Percentiles rank a stretch among this genome's conserved stretches.
Evolutionary conservation across 1,284 basidiomycete species (phyloP).

Genomic region (Cutaneotrichosporon cavernicola): DNA sequence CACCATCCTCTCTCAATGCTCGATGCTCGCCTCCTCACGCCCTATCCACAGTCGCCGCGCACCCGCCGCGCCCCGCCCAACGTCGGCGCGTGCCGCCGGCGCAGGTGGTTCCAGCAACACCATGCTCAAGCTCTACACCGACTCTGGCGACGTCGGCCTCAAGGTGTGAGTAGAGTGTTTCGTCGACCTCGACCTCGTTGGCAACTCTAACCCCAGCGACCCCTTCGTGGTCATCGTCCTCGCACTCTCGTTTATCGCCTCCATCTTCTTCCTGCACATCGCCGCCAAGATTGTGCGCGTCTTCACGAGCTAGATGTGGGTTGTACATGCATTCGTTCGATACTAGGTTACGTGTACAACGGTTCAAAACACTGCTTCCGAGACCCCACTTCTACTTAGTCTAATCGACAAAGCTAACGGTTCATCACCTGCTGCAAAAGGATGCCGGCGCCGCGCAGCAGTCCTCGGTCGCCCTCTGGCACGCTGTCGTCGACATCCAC

Average conservation of each 20-base stretch:
- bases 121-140: conserved; percentile 96
- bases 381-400: neutral
- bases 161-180: conserved; percentile 70
- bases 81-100: conserved; percentile 86
- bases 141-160: conserved; percentile 90
- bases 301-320: conserved; percentile 69
- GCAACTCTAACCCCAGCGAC: conserved; percentile 62
- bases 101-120: conserved; percentile 95
- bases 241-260: conserved; percentile 95
- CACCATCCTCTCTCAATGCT: neutral
- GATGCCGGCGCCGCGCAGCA: conserved; percentile 45
- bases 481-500: conserved; percentile 25
- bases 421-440: conserved; percentile 50
- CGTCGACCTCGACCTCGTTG: no score
- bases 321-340: conserved; percentile 7
- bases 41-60: conserved; percentile 71
- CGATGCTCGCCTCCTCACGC: no score
- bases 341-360: neutral
- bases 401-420: conserved; percentile 21
- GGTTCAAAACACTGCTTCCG: neutral
- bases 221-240: conserved; percentile 97
- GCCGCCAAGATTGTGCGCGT: conserved; percentile 89
- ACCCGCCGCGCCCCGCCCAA: conserved; percentile 71
- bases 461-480: conserved; percentile 29
- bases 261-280: conserved; percentile 98